These are phyloP conservation scores for Neonectria ditissima DNA, from an alignment of 2,329 filamentous ascomycete species.

Conservation along the genomic window DNA sequence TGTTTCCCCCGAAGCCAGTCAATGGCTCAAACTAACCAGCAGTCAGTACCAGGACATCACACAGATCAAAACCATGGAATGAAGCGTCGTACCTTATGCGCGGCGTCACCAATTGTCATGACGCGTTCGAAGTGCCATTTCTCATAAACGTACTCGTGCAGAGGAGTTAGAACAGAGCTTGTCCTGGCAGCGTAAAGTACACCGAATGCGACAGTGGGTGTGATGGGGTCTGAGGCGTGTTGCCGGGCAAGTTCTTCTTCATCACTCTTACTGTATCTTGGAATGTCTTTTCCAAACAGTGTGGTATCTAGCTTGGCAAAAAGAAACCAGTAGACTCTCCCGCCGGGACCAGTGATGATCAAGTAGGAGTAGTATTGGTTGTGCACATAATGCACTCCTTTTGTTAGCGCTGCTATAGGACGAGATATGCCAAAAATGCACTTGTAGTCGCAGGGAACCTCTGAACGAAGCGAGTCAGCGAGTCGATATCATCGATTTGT, in stretches of 20 bases:
- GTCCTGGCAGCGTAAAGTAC: background rate
- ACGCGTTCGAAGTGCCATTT: slow-evolving; percentile 55
- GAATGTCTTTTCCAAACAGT: slow-evolving; percentile 19
- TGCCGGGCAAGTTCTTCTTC: slow-evolving; percentile 23
- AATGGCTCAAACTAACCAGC: slow-evolving; percentile 16
- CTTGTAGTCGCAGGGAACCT: slow-evolving; percentile 1
- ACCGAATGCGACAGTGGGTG: slow-evolving; percentile 39
- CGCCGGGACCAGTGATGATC: slow-evolving; percentile 3
- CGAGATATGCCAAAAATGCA: slow-evolving; percentile 30
- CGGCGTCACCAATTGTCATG: slow-evolving; percentile 55
- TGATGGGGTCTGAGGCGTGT: slow-evolving; percentile 48
- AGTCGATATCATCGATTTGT: too few species aligned
- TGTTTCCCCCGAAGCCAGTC: slow-evolving; percentile 25
- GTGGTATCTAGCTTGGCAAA: slow-evolving; percentile 16
- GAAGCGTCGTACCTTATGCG: slow-evolving; percentile 50
- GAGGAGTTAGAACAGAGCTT: background rate
- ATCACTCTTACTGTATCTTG: slow-evolving; percentile 7
- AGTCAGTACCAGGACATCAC: background rate
- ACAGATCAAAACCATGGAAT: background rate
- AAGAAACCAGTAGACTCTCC: slow-evolving; percentile 56
- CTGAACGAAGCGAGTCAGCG: background rate
- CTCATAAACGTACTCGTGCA: slow-evolving; percentile 46
- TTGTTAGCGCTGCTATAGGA: background rate
- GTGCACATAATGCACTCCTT: background rate
- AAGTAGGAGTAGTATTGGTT: background rate